Evolutionary conservation across 495 filamentous ascomycete species (phyloP).

Genomic region (Bacidia rubella): DNA sequence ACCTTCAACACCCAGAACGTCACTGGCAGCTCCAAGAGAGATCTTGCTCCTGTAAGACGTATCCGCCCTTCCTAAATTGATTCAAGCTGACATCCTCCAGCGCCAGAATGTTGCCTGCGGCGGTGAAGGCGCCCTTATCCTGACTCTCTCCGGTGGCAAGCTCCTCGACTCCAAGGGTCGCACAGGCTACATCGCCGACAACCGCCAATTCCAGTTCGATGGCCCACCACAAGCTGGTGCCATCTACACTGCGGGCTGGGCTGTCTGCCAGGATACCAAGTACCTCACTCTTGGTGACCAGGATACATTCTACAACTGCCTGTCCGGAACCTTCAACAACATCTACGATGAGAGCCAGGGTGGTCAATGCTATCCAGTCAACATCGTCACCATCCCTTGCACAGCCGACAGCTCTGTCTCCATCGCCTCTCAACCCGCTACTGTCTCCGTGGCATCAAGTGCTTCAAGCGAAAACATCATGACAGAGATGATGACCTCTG

Average conservation of each 20-base stretch:
- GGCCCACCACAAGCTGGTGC: conserved; percentile 52
- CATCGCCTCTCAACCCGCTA: not conserved
- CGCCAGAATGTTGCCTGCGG: conserved; percentile 10
- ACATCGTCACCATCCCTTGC: conserved; percentile 30
- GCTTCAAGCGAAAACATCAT: not conserved
- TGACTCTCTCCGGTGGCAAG: conserved; percentile 40
- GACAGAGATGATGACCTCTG: not conserved
- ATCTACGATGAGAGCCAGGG: conserved; percentile 45
- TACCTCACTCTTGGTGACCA: conserved; percentile 44
- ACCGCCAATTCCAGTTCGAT: conserved; percentile 68
- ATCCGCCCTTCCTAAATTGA: not conserved
- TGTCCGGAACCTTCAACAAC: conserved; percentile 49
- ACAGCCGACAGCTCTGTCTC: not conserved
- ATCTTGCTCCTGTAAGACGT: not conserved
- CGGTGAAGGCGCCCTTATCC: conserved; percentile 21
- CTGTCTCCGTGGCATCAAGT: not conserved
- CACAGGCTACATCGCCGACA: conserved; percentile 61
- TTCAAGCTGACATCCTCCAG: not conserved
- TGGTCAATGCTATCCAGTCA: conserved; percentile 35
- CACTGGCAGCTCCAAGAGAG: not conserved
- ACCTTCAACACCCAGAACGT: not conserved
- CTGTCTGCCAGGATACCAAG: conserved; percentile 40
- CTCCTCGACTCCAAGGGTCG: conserved; percentile 44
- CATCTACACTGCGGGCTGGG: conserved; percentile 55
- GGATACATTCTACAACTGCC: conserved; percentile 50